phyloP scores from a whole-genome alignment of 495 filamentous ascomycete species.

The Sphaerosporella brunnea region DNA sequence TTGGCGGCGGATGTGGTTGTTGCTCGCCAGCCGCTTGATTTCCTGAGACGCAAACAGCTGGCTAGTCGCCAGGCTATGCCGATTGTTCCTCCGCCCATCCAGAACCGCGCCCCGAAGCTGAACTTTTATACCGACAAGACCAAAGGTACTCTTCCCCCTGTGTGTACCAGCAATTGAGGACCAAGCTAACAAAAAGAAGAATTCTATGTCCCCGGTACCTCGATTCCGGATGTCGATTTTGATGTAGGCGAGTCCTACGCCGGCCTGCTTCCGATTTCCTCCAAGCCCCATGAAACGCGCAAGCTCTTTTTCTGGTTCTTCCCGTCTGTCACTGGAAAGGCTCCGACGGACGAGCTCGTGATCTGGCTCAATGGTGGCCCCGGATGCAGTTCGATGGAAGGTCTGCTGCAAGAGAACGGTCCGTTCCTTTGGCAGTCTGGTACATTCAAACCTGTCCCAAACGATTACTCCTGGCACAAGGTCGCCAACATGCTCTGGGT shows the following conservation, averaged over 20 bases:
- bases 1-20: no score
- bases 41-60: no score
- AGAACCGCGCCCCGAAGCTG: no score
- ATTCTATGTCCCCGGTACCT: constrained; percentile 48
- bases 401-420: constrained; percentile 57
- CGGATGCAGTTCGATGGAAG: constrained; percentile 41
- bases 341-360: constrained; percentile 46
- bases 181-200: constrained; percentile 5
- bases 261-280: constrained; percentile 52
- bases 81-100: no score
- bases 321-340: constrained; percentile 36
- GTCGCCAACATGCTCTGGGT: constrained; percentile 62
- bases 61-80: no score
- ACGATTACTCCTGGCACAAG: constrained; percentile 53
- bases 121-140: neutral
- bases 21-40: no score
- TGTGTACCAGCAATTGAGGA: neutral
- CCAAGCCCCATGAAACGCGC: constrained; percentile 33
- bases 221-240: constrained; percentile 54
- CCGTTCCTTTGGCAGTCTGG: constrained; percentile 56
- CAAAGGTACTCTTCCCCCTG: neutral
- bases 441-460: constrained; percentile 42
- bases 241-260: constrained; percentile 63
- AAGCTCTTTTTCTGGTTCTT: constrained; percentile 68
- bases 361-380: constrained; percentile 59